Evolutionary conservation across 2,329 filamentous ascomycete species (phyloP).

Genomic region (Mariannaea elegans): DNA sequence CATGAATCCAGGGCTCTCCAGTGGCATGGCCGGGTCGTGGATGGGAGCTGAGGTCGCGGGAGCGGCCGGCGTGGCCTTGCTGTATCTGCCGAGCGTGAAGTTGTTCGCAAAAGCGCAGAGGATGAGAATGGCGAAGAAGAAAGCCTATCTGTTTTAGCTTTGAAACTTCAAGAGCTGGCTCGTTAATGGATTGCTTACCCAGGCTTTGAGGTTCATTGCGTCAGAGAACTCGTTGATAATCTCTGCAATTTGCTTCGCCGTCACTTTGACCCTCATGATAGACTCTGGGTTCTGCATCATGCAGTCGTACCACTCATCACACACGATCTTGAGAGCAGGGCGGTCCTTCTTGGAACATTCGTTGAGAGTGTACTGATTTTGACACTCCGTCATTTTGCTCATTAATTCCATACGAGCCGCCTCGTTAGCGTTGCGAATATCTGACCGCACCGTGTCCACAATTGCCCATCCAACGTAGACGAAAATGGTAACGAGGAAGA

Average conservation of each 20-base stretch:
- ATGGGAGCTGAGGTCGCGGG: conserved; percentile 33
- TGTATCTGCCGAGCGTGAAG: conserved; percentile 52
- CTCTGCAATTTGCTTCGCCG: conserved; percentile 86
- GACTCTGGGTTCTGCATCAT: conserved; percentile 85
- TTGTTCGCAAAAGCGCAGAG: conserved; percentile 61
- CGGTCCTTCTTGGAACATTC: conserved; percentile 71
- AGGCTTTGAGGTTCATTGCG: conserved; percentile 83
- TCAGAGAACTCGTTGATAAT: conserved; percentile 96
- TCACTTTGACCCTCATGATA: conserved; percentile 81
- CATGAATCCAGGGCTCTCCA: conserved; percentile 55
- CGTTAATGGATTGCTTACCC: conserved; percentile 52
- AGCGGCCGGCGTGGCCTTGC: conserved; percentile 41
- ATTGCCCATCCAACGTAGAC: conserved; percentile 76
- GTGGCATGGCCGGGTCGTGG: conserved; percentile 38
- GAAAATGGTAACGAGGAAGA: conserved; percentile 63
- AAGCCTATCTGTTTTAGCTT: conserved; percentile 51
- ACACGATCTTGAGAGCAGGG: conserved; percentile 77
- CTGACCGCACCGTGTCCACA: conserved; percentile 74
- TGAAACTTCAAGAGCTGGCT: not conserved
- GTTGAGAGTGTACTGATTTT: conserved; percentile 78
- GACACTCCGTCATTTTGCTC: conserved; percentile 77
- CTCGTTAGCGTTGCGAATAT: conserved; percentile 77
- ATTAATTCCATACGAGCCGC: conserved; percentile 75
- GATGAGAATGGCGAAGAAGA: conserved; percentile 60
- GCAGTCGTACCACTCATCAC: conserved; percentile 84